Conservation (phyloP, 345 rosid species). For the Gossypioides kirkii region DNA sequence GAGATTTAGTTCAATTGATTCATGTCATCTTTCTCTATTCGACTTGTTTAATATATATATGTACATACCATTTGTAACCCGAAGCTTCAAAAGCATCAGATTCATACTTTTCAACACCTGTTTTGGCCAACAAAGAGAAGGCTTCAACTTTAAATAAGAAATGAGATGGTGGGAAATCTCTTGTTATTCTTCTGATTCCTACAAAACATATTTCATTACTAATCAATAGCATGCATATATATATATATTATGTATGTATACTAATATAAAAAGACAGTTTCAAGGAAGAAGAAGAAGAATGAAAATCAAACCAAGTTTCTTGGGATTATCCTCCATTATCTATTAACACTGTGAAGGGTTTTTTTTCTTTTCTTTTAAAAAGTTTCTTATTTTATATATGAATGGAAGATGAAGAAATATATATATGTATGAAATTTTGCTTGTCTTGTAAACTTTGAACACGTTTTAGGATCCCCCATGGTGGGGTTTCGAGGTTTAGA, state of each 20-base stretch:
- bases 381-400: not conserved
- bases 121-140: constrained; percentile 24
- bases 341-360: not conserved
- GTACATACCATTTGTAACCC: constrained; percentile 35
- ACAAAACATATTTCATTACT: not conserved
- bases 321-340: constrained; percentile 2
- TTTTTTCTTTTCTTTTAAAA: not conserved
- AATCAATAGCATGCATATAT: too few species aligned
- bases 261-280: not conserved
- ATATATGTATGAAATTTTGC: not conserved
- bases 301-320: not conserved
- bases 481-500: not conserved
- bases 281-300: not conserved
- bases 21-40: too few species aligned
- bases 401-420: not conserved
- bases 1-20: not conserved
- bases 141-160: constrained; percentile 30
- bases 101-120: constrained; percentile 20
- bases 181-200: constrained; percentile 23
- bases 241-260: too few species aligned
- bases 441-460: not conserved
- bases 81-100: constrained; percentile 33
- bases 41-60: too few species aligned
- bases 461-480: not conserved
- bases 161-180: constrained; percentile 26